Evolutionary conservation across 495 filamentous ascomycete species (phyloP).

Genomic region (Neurospora sp.): DNA sequence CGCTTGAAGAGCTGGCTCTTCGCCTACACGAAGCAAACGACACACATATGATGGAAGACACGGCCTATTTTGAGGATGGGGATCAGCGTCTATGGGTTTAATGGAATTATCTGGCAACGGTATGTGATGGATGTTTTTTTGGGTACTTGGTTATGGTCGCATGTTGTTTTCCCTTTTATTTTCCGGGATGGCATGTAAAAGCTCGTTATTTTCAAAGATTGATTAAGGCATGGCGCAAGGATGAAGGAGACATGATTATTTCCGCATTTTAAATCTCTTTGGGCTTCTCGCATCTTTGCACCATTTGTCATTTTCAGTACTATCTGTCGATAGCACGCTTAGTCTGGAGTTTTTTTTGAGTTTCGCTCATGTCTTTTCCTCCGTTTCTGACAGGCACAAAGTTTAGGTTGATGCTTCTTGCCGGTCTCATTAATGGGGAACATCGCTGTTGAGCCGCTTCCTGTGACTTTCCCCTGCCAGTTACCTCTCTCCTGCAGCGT

Average conservation of each 20-base stretch:
- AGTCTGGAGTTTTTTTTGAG: background rate
- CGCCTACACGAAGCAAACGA: background rate
- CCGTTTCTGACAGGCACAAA: background rate
- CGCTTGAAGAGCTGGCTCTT: background rate
- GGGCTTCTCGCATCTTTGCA: background rate
- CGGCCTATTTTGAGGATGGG: background rate
- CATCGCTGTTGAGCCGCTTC: background rate
- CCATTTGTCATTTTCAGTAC: background rate
- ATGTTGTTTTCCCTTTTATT: background rate
- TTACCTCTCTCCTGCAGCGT: background rate
- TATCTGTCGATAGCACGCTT: background rate
- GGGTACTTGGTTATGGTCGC: background rate
- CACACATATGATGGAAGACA: background rate
- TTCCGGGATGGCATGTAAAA: background rate
- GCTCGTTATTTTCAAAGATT: background rate
- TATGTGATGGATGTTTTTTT: background rate
- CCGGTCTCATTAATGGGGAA: background rate
- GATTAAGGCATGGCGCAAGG: background rate
- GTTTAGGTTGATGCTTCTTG: background rate
- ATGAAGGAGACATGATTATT: background rate
- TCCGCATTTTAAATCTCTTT: background rate
- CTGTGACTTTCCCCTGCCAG: background rate
- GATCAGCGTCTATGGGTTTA: background rate
- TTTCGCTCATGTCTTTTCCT: background rate
- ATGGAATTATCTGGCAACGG: background rate